Evolutionary conservation across 352 stramenopile species (phyloP), one percentile per base, ranked within the genome.

Genomic region (Hyaloperonospora arabidopsidis): DNA sequence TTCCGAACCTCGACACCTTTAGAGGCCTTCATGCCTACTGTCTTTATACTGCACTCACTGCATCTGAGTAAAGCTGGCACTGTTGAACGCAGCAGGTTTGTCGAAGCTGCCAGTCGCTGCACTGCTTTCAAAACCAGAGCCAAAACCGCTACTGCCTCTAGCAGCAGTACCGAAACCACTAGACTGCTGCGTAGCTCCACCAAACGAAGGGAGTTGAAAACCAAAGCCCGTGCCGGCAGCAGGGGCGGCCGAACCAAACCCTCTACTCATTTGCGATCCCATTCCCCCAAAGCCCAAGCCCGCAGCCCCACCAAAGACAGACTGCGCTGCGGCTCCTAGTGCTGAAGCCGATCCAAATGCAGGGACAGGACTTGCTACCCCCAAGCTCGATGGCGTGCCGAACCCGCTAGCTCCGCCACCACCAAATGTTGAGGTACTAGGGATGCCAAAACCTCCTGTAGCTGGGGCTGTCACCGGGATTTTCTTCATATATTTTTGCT

Each of bases 401-500:
- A 90, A 90, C 4, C 68, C 64, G 17, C 59, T 59, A 28, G 13
- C 19, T 8, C 38, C 25, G 7, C 63, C 61, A 38, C 60, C 59
- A n/a, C 68, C 70, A 25, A 80, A 74, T 8, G 66, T 43, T 10
- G 63, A 54, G 3, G 62, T 68, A 43, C 59, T 71, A 10, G 62
- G 67, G 14, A 65, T 70, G 6, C 70, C 64, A 57, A 84, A 84
- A n/a, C 63, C 68, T 35, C 59, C 61, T 44, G 61, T 34, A n/a
- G 58, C 46, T 5, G 53, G 23, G n/a, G 45, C 38, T 28, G 57
- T 48, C 11, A 29, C 7, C 25, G 67, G 49, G 8, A 51, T 44
- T 25, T 72, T 72, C 29, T 77, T 72, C 10, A 86, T 8, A 43
- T 89, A 89, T 60, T 89, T 89, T 39, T 86, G 75, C 52, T 89